Percentiles rank a stretch among this genome's conserved stretches.
Conservation (phyloP, 2,329 filamentous ascomycete species). For the Fusarium caatingaense region DNA sequence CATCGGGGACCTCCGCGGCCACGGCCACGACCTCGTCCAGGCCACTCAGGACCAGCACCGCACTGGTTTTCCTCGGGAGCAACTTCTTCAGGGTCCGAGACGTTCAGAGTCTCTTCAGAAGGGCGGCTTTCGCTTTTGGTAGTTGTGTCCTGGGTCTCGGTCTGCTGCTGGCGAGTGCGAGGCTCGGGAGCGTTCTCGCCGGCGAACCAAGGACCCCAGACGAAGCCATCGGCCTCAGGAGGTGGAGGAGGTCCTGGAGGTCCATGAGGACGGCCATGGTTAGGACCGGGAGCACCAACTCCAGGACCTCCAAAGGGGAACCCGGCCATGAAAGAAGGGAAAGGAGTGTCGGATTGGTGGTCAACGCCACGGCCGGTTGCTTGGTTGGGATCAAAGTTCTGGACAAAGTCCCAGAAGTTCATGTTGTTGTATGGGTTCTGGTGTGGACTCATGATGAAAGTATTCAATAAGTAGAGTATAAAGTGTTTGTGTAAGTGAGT, state of each 20-base stretch:
- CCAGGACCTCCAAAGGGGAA: conserved; percentile 51
- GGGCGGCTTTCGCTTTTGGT: conserved; percentile 50
- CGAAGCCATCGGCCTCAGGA: conserved; percentile 41
- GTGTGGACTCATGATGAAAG: conserved; percentile 38
- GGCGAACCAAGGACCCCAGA: conserved; percentile 42
- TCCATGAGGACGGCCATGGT: conserved; percentile 24
- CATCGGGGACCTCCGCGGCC: conserved; percentile 38
- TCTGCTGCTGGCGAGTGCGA: conserved; percentile 31
- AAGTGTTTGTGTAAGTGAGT: conserved; percentile 20
- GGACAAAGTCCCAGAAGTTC: conserved; percentile 53
- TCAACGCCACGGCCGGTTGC: conserved; percentile 54
- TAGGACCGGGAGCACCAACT: conserved; percentile 10
- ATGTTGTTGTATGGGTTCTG: conserved; percentile 41
- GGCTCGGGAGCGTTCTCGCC: conserved; percentile 43
- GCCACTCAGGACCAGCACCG: conserved; percentile 34
- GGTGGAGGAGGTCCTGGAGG: conserved; percentile 37
- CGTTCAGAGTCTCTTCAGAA: conserved; percentile 50
- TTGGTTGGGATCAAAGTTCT: conserved; percentile 49
- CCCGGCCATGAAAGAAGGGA: conserved; percentile 45
- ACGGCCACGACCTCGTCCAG: conserved; percentile 40
- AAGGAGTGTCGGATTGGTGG: conserved; percentile 47
- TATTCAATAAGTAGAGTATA: neutral
- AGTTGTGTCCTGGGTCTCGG: conserved; percentile 27
- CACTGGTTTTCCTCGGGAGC: conserved; percentile 48
- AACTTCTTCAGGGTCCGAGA: conserved; percentile 50